Percentiles rank a stretch among this genome's conserved stretches.
Evolutionary conservation across 179 eudicot species (phyloP).

Genomic region (Dionaea muscipula): DNA sequence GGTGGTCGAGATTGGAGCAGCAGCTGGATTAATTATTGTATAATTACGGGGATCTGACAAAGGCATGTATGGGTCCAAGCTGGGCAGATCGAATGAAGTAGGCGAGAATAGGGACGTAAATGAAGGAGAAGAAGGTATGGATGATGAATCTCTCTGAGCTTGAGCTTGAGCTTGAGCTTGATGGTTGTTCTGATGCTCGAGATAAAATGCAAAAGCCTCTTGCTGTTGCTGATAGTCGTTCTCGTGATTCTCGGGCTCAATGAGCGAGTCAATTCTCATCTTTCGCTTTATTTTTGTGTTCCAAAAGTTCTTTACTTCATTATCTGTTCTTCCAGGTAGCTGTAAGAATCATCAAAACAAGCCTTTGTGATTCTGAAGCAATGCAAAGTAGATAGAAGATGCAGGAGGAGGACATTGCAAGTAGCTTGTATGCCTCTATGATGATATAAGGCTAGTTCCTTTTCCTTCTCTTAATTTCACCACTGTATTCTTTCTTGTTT

Average conservation of each 20-base stretch:
- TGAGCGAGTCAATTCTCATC: slow-evolving; percentile 30
- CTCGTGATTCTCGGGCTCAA: neutral
- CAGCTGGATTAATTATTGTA: slow-evolving; percentile 3
- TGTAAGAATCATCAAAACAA: slow-evolving; percentile 1
- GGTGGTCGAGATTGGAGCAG: slow-evolving; percentile 4
- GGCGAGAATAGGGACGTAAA: neutral
- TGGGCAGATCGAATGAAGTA: neutral
- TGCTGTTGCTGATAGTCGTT: slow-evolving; percentile 5
- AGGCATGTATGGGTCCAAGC: neutral
- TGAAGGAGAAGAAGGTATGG: slow-evolving; percentile 7
- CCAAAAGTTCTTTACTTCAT: slow-evolving; percentile 74
- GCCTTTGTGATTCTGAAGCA: neutral
- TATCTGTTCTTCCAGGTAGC: slow-evolving; percentile 75
- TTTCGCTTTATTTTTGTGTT: slow-evolving; percentile 54
- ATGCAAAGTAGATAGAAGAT: too few species aligned
- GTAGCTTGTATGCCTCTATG: too few species aligned
- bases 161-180: neutral
- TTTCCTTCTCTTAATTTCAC: too few species aligned
- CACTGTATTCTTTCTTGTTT: too few species aligned
- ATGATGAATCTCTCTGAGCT: neutral
- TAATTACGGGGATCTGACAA: neutral
- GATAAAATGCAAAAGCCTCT: slow-evolving; percentile 1
- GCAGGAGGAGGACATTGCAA: too few species aligned
- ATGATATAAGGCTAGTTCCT: too few species aligned
- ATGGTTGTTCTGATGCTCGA: neutral